Evolutionary conservation across 2,329 filamentous ascomycete species (phyloP).

Genomic region (Ascochyta fabae): DNA sequence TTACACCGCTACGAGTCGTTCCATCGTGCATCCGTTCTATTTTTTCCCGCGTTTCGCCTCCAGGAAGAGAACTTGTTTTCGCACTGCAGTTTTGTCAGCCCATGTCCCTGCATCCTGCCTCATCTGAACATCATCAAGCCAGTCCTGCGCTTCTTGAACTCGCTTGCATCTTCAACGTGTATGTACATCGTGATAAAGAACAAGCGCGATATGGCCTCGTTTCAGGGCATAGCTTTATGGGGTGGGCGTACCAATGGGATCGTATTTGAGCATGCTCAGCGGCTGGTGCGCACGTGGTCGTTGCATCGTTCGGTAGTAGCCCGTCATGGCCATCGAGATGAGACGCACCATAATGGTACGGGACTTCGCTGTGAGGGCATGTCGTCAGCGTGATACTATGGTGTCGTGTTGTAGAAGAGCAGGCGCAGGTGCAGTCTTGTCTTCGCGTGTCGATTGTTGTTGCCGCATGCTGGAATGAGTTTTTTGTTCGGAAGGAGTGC

Average conservation of each 20-base stretch:
- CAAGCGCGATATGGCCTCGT: not conserved
- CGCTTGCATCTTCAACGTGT: not conserved
- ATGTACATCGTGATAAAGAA: not conserved
- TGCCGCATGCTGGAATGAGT: too few species aligned
- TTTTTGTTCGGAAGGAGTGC: too few species aligned
- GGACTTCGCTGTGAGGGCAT: conserved; percentile 73
- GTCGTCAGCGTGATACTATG: conserved; percentile 25
- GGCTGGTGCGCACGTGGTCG: conserved; percentile 81
- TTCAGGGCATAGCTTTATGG: too few species aligned
- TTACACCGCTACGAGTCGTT: not conserved
- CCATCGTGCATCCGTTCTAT: conserved; percentile 15
- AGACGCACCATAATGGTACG: conserved; percentile 92
- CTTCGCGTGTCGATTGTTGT: not conserved
- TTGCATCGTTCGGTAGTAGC: conserved; percentile 92
- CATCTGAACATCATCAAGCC: not conserved
- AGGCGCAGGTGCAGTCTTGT: too few species aligned
- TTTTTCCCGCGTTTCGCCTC: conserved; percentile 84
- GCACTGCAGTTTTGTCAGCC: conserved; percentile 64
- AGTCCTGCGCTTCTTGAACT: not conserved
- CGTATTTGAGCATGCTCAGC: conserved; percentile 98
- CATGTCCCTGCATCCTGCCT: not conserved
- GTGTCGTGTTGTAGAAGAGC: not conserved
- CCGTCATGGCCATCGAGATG: conserved; percentile 97
- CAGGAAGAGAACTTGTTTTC: conserved; percentile 93
- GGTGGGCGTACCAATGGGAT: conserved; percentile 78